Percentiles rank a stretch among this genome's conserved stretches.
Evolutionary conservation across 2,329 filamentous ascomycete genomes (phyloP).

Genomic region (Xylariales sp.): DNA sequence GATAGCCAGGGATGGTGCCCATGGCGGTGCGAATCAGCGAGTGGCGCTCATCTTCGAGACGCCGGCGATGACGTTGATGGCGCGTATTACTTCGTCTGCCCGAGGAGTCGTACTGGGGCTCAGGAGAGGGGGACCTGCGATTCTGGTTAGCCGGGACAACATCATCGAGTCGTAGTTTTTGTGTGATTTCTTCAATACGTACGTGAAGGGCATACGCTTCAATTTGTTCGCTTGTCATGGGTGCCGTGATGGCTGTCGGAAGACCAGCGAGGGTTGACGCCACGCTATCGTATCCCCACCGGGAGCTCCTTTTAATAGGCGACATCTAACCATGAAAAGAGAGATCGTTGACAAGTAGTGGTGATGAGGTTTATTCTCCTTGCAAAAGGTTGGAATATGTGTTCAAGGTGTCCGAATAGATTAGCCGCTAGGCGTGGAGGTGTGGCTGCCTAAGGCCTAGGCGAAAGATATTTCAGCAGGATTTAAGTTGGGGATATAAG

Average conservation of each 20-base stretch:
- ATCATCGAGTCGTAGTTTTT: conserved; percentile 83
- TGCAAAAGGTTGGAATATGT: too few relatives aligned
- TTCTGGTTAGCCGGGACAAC: conserved; percentile 78
- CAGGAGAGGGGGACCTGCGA: conserved; percentile 79
- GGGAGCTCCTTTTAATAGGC: background rate
- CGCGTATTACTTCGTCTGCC: conserved; percentile 84
- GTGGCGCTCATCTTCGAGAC: conserved; percentile 81
- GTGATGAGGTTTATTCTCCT: too few relatives aligned
- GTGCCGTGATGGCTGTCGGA: conserved; percentile 25
- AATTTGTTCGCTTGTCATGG: conserved; percentile 81
- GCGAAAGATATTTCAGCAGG: too few relatives aligned
- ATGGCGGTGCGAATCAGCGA: conserved; percentile 81
- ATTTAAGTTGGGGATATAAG: too few relatives aligned
- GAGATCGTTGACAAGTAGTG: too few relatives aligned
- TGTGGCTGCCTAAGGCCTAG: too few relatives aligned
- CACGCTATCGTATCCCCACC: background rate
- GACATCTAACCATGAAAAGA: background rate
- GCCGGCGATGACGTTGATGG: conserved; percentile 80
- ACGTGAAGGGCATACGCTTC: conserved; percentile 81
- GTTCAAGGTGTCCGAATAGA: too few relatives aligned
- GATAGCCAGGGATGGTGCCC: conserved; percentile 83
- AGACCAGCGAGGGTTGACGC: background rate
- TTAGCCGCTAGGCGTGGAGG: too few relatives aligned
- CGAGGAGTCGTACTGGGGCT: conserved; percentile 83
- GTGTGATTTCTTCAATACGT: conserved; percentile 83